Evolutionary conservation across 805 yeast genomes (phyloP).

Genomic region (Teunomyces gatunensis): DNA sequence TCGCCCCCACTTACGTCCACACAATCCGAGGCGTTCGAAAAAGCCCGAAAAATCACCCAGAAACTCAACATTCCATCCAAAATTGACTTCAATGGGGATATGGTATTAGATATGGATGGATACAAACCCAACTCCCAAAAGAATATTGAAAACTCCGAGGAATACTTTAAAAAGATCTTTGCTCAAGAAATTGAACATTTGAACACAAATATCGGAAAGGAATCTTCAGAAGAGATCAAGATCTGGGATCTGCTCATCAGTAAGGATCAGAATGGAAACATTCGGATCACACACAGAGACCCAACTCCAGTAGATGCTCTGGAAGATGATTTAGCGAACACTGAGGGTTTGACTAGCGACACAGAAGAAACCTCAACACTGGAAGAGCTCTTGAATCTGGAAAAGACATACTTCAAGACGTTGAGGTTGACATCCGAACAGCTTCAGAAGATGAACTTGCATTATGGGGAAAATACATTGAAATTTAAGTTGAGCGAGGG

Average conservation of each 20-base stretch:
- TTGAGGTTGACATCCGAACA: conserved; percentile 90
- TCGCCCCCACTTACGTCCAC: conserved; percentile 15
- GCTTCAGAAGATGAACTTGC: conserved; percentile 66
- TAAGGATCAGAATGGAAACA: conserved; percentile 66
- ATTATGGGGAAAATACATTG: conserved; percentile 75
- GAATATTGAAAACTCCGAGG: conserved; percentile 74
- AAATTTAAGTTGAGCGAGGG: conserved; percentile 81
- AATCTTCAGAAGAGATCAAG: conserved; percentile 19
- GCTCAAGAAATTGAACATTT: conserved; percentile 60
- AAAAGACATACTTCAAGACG: conserved; percentile 70
- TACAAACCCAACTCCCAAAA: conserved; percentile 79
- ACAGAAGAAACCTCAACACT: conserved; percentile 5
- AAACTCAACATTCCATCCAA: conserved; percentile 83
- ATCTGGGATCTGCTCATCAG: conserved; percentile 38
- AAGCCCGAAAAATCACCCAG: conserved; percentile 61
- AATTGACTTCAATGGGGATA: conserved; percentile 84
- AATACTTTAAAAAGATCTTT: conserved; percentile 66
- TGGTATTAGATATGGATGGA: conserved; percentile 91
- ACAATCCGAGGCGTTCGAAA: conserved; percentile 46
- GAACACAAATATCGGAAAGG: conserved; percentile 13
- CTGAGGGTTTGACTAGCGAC: conserved; percentile 10
- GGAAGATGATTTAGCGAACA: conserved; percentile 7
- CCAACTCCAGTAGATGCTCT: conserved; percentile 4
- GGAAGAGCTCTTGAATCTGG: conserved; percentile 4
- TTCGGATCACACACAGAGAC: conserved; percentile 46